These are phyloP conservation scores for Fusarium pseudograminearum DNA, from an alignment of 2,329 filamentous ascomycete genomes.

Conservation along the genomic window DNA sequence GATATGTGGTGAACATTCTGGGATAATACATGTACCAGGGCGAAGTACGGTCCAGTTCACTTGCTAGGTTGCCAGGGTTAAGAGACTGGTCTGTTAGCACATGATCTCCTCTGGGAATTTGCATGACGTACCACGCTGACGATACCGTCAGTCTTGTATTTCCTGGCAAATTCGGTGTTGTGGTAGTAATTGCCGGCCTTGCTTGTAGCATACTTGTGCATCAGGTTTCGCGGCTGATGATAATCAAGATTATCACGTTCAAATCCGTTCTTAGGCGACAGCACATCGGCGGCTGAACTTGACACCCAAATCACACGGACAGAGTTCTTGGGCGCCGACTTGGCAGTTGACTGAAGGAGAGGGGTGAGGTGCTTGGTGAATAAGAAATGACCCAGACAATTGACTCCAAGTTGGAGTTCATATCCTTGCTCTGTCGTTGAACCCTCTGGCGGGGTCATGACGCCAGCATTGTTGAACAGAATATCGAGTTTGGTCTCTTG, in stretches of 20 bases:
- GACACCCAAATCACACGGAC: slow-evolving; percentile 51
- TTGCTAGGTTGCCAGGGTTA: slow-evolving; percentile 42
- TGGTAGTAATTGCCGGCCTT: slow-evolving; percentile 51
- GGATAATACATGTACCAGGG: slow-evolving; percentile 42
- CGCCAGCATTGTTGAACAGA: slow-evolving; percentile 60
- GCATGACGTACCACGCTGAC: slow-evolving; percentile 37
- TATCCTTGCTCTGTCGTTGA: slow-evolving; percentile 57
- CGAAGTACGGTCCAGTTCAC: slow-evolving; percentile 44
- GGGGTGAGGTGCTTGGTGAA: slow-evolving; percentile 56
- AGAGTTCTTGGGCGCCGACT: slow-evolving; percentile 48
- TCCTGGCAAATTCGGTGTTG: slow-evolving; percentile 48
- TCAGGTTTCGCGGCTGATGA: slow-evolving; percentile 36
- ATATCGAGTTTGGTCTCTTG: slow-evolving; percentile 53
- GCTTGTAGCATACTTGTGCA: slow-evolving; percentile 49
- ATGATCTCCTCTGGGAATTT: rapidly evolving
- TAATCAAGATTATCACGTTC: slow-evolving; percentile 49
- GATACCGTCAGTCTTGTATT: slow-evolving; percentile 47
- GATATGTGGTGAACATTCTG: slow-evolving; percentile 35
- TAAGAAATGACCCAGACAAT: slow-evolving; percentile 57
- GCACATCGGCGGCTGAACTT: slow-evolving; percentile 47
- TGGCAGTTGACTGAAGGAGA: slow-evolving; percentile 52
- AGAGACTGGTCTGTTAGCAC: slow-evolving; percentile 31
- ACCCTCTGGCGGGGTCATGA: slow-evolving; percentile 57
- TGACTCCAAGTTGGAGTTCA: slow-evolving; percentile 58
- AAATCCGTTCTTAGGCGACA: slow-evolving; percentile 42